A percentile compares a stretch with the other conserved stretches of the same genome.
Conservation (phyloP, 352 stramenopile species). For the Albugo candida region DNA sequence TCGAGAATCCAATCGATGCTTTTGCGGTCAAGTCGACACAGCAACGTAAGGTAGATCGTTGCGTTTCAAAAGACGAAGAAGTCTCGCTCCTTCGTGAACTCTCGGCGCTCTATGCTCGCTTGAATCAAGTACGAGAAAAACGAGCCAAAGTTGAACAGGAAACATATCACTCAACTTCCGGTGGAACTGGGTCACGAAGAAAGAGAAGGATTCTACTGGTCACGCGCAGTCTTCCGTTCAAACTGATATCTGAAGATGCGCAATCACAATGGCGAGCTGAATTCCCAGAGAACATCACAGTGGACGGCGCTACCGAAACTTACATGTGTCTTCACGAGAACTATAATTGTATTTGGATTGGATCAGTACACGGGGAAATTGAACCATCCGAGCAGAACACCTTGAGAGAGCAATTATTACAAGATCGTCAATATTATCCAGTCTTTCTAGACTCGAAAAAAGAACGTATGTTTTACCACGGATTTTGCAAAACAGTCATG, state of each 20-base stretch:
- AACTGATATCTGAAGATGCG: conserved; percentile 51
- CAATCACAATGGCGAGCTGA: conserved; percentile 69
- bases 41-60: too few species aligned
- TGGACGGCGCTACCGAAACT: conserved; percentile 60
- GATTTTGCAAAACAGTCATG: conserved; percentile 81
- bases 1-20: too few species aligned
- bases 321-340: conserved; percentile 57
- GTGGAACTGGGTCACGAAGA: conserved; percentile 15
- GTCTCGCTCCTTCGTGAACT: conserved; percentile 43
- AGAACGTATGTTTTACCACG: conserved; percentile 77
- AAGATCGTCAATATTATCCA: conserved; percentile 80
- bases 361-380: conserved; percentile 59
- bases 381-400: conserved; percentile 64
- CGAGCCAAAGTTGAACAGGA: conserved; percentile 50
- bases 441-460: conserved; percentile 79
- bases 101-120: conserved; percentile 52
- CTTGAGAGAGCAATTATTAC: conserved; percentile 68
- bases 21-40: too few species aligned
- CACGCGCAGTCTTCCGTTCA: conserved; percentile 57
- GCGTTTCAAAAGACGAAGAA: conserved; percentile 9
- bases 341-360: conserved; percentile 73
- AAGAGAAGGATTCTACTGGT: conserved; percentile 49
- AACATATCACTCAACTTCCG: conserved; percentile 10
- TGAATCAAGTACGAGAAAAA: conserved; percentile 69
- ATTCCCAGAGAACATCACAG: conserved; percentile 43